Evolutionary conservation across 106 monocot genomes (phyloP).

Genomic region (Xerophyta viscosa): DNA sequence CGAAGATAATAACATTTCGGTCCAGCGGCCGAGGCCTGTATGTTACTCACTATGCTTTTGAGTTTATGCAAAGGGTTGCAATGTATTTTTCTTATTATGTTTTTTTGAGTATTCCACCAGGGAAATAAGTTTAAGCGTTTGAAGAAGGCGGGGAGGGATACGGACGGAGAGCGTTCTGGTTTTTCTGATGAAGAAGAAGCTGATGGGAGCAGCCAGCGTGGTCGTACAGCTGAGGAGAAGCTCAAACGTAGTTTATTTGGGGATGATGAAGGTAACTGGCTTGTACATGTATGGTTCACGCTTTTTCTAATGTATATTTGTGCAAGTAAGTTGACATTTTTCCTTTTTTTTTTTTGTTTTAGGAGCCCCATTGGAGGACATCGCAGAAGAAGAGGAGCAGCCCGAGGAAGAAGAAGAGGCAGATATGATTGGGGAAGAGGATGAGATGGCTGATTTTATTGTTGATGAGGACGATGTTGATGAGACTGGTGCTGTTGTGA

Average conservation of each 20-base stretch:
- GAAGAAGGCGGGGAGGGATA: slow-evolving; percentile 81
- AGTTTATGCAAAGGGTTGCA: no score
- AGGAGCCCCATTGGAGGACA: slow-evolving; percentile 84
- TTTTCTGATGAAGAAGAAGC: slow-evolving; percentile 89
- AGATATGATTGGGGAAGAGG: slow-evolving; percentile 70
- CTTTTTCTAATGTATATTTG: no score
- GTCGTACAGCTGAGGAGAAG: slow-evolving; percentile 77
- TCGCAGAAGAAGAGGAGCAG: slow-evolving; percentile 90
- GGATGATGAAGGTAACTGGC: slow-evolving; percentile 90
- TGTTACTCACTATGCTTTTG: no score
- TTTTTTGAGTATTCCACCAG: no score
- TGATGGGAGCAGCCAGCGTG: slow-evolving; percentile 34
- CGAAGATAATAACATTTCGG: slow-evolving; percentile 87
- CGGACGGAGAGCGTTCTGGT: slow-evolving; percentile 45
- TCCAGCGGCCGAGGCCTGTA: slow-evolving; percentile 73
- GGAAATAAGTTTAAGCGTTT: slow-evolving; percentile 82
- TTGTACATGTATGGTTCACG: no score
- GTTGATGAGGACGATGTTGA: slow-evolving; percentile 96
- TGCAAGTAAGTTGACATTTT: no score
- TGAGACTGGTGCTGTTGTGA: slow-evolving; percentile 68
- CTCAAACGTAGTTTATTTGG: slow-evolving; percentile 87
- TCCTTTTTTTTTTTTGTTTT: background rate
- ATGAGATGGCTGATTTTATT: slow-evolving; percentile 98
- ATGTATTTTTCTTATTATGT: no score
- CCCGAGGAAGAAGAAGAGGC: slow-evolving; percentile 77